Evolutionary conservation across 805 yeast genomes (phyloP), one percentile per base, ranked within the genome.

Genomic region (Candida coquimbonensis): DNA sequence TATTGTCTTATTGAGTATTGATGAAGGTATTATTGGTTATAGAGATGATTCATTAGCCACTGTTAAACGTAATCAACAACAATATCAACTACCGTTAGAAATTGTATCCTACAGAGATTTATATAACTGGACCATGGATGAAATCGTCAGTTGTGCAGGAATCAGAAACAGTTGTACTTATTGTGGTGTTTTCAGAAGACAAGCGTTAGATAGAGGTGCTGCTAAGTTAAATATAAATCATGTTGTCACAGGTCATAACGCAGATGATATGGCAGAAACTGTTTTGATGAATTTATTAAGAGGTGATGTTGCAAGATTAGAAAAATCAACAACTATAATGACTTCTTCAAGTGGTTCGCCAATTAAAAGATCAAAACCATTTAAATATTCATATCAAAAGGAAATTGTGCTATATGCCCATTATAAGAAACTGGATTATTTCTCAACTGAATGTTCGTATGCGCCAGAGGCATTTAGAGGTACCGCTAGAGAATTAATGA

Each of bases 401-500:
- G 99, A 93, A 61, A 93, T 93, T 54, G 99, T 93, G 21, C 72
- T 93, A 16, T 93, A 93, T 66, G 99, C 99, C 2, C 99, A 93
- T 61, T 93, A 89, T 68, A 90, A 87, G 65, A 86, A 89, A 58
- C 71, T 93, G 43, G 99, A 93, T 66, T 93, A 93, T 61, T 93
- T 93, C 62, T 86, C 96, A 9, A 93, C 99, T 0, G 99, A 93
- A 60, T 93, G 99, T 63, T 83, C 96, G 0, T 93, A 93, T 67
- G 96, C 99, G 0, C 98, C 99, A 2, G 99, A 93, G 62, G 98
- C 99, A 0, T 93, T 93, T 59, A 73, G 99, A 53, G 99, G 99
- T 17, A 93, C 98, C 0, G 96, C 99, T 0, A 76, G 99, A 60
- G 88, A 89, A 48, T 70, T 93, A 26, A 80, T 93, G 73, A 93